Evolutionary conservation across 805 yeast genomes (phyloP).

Genomic region (Barnettozyma sucrosica): DNA sequence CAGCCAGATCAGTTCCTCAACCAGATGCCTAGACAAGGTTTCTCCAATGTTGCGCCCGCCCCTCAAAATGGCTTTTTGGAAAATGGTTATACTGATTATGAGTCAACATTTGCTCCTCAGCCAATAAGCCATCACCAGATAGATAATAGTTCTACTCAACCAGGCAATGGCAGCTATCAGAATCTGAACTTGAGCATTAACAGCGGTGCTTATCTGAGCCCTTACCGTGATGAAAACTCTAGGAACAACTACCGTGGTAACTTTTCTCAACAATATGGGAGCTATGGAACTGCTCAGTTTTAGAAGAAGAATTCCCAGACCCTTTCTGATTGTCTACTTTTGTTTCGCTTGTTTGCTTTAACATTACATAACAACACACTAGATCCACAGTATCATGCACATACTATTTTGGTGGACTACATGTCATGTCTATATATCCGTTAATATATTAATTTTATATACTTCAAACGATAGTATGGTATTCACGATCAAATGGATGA

Average conservation of each 20-base stretch:
- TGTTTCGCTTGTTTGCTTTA: background rate
- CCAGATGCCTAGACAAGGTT: background rate
- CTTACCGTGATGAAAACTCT: slow-evolving; percentile 1
- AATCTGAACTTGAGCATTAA: background rate
- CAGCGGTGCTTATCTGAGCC: background rate
- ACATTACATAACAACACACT: background rate
- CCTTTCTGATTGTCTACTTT: no score
- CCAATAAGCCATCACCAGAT: background rate
- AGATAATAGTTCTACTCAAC: background rate
- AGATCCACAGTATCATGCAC: background rate
- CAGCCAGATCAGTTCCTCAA: slow-evolving; percentile 2
- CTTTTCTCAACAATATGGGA: slow-evolving; percentile 5
- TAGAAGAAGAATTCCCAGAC: background rate
- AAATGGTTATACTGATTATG: slow-evolving; percentile 1
- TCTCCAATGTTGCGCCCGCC: background rate
- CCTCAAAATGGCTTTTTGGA: slow-evolving; percentile 7
- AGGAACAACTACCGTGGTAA: background rate
- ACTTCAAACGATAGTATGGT: background rate
- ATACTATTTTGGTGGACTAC: background rate
- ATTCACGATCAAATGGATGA: no score
- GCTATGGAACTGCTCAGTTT: slow-evolving; percentile 10
- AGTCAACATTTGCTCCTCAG: slow-evolving; percentile 1
- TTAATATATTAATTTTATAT: slow-evolving; percentile 6
- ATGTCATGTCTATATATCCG: slow-evolving; percentile 5
- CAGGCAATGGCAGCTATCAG: slow-evolving; percentile 2